Conservation (phyloP, 345 rosid species). For the Citrus maxima region DNA sequence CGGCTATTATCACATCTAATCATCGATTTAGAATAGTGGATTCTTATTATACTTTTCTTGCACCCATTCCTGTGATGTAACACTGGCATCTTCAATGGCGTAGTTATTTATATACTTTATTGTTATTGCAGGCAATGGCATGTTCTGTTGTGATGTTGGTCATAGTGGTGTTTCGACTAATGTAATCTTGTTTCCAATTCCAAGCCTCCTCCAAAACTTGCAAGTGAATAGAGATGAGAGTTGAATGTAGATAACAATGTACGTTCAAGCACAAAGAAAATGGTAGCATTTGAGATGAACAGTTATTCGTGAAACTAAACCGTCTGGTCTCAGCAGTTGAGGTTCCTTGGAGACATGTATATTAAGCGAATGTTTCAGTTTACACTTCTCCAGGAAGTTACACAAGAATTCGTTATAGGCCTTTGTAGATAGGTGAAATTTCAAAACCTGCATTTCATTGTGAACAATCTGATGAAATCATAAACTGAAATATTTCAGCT, state of each 20-base stretch:
- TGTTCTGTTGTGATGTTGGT: slow-evolving; percentile 61
- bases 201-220: neutral
- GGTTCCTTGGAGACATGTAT: neutral
- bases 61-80: neutral
- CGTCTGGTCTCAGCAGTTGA: neutral
- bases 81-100: neutral
- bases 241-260: slow-evolving; percentile 14
- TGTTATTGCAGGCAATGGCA: slow-evolving; percentile 73
- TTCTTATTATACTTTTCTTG: neutral
- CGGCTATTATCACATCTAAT: neutral
- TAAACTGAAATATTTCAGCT: neutral
- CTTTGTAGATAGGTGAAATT: neutral
- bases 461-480: neutral
- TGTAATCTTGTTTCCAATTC: slow-evolving; percentile 15
- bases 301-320: neutral
- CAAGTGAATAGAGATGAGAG: slow-evolving; percentile 3
- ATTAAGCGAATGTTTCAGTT: neutral
- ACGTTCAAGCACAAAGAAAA: neutral
- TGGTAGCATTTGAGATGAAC: neutral
- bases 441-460: slow-evolving; percentile 1
- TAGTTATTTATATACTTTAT: neutral
- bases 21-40: neutral
- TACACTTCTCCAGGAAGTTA: neutral
- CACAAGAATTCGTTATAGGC: neutral
- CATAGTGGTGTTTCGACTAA: slow-evolving; percentile 35